phyloP scores from a whole-genome alignment of 1,139 yeast species.

The Debaryomyces udenii region DNA sequence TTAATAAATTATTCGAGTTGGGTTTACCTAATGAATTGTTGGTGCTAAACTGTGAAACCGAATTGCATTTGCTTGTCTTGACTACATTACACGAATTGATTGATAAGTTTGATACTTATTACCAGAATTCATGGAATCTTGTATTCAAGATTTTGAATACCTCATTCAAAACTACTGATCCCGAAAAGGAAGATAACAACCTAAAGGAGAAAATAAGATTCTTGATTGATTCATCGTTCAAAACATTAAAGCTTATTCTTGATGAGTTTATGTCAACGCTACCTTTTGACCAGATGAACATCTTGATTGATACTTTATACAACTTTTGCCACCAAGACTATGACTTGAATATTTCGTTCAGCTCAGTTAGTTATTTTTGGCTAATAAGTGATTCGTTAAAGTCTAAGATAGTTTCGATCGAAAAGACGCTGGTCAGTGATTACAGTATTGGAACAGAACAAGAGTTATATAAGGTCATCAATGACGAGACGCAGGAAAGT shows the following conservation, averaged over 20 bases:
- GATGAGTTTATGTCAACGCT: constrained; percentile 79
- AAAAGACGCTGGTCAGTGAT: constrained; percentile 7
- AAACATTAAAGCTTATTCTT: constrained; percentile 76
- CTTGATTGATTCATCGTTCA: constrained; percentile 68
- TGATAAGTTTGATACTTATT: constrained; percentile 66
- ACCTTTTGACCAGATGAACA: constrained; percentile 63
- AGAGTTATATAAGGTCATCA: constrained; percentile 24
- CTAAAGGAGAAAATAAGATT: constrained; percentile 46
- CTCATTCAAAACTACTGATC: constrained; percentile 54
- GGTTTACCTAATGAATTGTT: constrained; percentile 47
- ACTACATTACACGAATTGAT: constrained; percentile 68
- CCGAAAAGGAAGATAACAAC: constrained; percentile 27
- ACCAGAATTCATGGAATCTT: constrained; percentile 65
- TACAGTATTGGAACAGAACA: constrained; percentile 17
- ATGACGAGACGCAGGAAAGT: constrained; percentile 21
- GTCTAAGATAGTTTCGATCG: constrained; percentile 27
- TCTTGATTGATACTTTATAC: constrained; percentile 69
- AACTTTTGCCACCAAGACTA: constrained; percentile 69
- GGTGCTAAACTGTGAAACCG: constrained; percentile 59
- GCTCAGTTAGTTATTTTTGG: constrained; percentile 93
- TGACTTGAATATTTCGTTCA: constrained; percentile 85
- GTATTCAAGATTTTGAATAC: constrained; percentile 71
- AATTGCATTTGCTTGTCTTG: constrained; percentile 63
- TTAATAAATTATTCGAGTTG: constrained; percentile 34
- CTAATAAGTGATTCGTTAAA: constrained; percentile 75